These are phyloP conservation scores for Tetrastigma voinierianum DNA, from an alignment of 164 flowering plant genomes.

Conservation along the genomic window DNA sequence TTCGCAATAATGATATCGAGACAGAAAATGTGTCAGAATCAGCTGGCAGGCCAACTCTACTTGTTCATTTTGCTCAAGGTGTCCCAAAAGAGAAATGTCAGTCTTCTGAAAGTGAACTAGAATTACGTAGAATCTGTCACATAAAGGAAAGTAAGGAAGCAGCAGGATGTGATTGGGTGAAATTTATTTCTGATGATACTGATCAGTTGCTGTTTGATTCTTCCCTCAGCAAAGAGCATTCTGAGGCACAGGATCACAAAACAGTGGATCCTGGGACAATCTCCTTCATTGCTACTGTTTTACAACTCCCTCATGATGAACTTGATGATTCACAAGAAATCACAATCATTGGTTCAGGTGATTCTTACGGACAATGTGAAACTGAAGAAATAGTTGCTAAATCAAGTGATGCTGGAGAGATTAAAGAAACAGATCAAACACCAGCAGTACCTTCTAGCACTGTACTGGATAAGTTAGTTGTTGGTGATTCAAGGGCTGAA, in stretches of 20 bases:
- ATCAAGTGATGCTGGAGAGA: neutral
- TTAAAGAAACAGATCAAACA: constrained; percentile 4
- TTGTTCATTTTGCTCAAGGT: neutral
- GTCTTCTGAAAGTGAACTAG: constrained; percentile 8
- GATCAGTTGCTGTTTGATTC: constrained; percentile 15
- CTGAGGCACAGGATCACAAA: constrained; percentile 8
- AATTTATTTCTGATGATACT: constrained; percentile 14
- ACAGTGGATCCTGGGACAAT: constrained; percentile 15
- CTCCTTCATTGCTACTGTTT: constrained; percentile 15
- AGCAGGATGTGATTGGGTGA: constrained; percentile 12
- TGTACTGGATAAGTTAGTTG: constrained; percentile 8
- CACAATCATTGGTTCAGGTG: neutral
- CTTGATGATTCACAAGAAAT: neutral
- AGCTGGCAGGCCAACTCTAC: neutral
- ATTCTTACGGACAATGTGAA: constrained; percentile 11
- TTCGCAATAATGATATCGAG: neutral
- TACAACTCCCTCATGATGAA: constrained; percentile 14
- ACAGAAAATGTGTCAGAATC: neutral
- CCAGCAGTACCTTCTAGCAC: constrained; percentile 5
- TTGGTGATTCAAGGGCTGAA: constrained; percentile 4
- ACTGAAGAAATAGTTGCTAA: constrained; percentile 3
- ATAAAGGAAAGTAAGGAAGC: constrained; percentile 7
- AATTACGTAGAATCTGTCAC: constrained; percentile 12
- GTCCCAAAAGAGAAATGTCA: neutral
- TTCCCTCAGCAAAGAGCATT: constrained; percentile 1